These are phyloP conservation scores for Flaveria bidentis DNA, from an alignment of 129 eudicot genomes.

Conservation along the genomic window DNA sequence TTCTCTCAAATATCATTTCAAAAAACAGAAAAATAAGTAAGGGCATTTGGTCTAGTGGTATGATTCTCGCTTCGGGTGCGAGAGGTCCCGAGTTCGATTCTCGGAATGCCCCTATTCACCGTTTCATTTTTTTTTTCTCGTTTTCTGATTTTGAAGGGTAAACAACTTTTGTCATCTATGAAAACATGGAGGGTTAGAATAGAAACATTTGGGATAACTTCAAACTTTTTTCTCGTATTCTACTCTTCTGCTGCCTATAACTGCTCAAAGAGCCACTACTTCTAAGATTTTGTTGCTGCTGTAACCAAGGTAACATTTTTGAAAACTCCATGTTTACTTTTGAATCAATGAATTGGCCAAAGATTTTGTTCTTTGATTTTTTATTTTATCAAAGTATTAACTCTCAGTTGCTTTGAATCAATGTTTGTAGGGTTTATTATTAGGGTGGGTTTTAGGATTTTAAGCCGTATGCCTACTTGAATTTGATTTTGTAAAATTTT, in stretches of 20 bases:
- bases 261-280: not conserved
- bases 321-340: not conserved
- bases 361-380: not conserved
- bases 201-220: too few species aligned
- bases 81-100: conserved; percentile 94
- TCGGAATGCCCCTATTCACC: conserved; percentile 37
- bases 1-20: too few species aligned
- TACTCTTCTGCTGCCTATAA: too few species aligned
- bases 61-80: conserved; percentile 88
- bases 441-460: conserved; percentile 11
- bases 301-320: not conserved
- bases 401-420: not conserved
- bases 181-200: too few species aligned
- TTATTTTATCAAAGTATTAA: not conserved
- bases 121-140: too few species aligned
- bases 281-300: not conserved
- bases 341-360: not conserved
- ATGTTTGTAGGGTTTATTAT: not conserved
- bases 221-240: too few species aligned
- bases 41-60: conserved; percentile 55
- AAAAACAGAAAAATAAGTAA: too few species aligned
- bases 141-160: too few species aligned
- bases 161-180: too few species aligned
- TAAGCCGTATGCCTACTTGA: not conserved
- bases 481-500: too few species aligned